phyloP scores from a whole-genome alignment of 2,329 filamentous ascomycete genomes.

The Hymenoscyphus infarciens region DNA sequence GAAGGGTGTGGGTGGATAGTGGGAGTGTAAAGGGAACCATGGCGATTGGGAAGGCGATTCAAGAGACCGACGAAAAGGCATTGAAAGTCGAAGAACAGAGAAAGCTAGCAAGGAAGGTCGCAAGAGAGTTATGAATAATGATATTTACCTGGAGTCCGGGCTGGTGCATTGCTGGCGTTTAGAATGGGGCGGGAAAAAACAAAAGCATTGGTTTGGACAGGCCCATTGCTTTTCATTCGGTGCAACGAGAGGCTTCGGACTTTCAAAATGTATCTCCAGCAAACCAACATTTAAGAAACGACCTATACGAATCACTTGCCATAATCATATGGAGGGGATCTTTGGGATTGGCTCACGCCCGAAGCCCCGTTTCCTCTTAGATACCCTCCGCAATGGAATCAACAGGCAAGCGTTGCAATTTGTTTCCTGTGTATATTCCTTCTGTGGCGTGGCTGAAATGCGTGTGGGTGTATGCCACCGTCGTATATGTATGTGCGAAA shows the following conservation, averaged over 20 bases:
- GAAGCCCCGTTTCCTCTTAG: neutral
- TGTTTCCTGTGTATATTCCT: neutral
- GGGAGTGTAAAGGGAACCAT: slow-evolving; percentile 69
- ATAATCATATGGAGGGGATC: no score
- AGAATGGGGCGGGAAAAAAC: neutral
- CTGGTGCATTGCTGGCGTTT: neutral
- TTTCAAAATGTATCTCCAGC: neutral
- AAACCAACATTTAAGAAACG: neutral
- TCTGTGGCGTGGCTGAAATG: neutral
- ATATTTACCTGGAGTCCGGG: neutral
- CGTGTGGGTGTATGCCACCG: neutral
- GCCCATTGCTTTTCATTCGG: neutral
- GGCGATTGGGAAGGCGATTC: slow-evolving; percentile 73
- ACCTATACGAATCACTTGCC: neutral
- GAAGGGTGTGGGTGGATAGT: slow-evolving; percentile 86
- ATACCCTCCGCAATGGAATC: neutral
- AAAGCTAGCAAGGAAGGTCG: slow-evolving; percentile 63
- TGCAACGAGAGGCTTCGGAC: neutral
- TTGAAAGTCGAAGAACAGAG: slow-evolving; percentile 64
- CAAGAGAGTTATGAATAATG: slow-evolving; percentile 11
- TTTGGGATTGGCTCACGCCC: no score
- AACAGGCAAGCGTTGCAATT: neutral
- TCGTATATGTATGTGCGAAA: neutral
- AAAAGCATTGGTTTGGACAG: neutral
- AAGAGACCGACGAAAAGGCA: slow-evolving; percentile 68